Conservation (phyloP, 352 stramenopile genomes). For the Phytophthora litchii region DNA sequence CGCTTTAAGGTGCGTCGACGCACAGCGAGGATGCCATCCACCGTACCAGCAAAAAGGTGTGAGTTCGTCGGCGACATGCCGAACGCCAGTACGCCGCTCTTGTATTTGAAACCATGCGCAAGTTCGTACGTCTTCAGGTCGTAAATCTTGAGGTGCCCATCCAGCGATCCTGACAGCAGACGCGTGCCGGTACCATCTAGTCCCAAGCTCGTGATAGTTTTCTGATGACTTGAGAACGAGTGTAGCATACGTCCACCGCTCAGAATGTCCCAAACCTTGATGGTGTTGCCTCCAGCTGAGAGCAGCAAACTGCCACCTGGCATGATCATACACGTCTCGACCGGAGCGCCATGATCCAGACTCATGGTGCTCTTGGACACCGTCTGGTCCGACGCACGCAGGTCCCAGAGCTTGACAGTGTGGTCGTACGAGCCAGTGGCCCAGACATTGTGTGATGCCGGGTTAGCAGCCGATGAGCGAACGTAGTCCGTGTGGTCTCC, state of each 20-base stretch:
- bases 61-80: slow-evolving; percentile 87
- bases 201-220: slow-evolving; percentile 92
- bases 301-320: slow-evolving; percentile 82
- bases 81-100: slow-evolving; percentile 80
- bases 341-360: slow-evolving; percentile 87
- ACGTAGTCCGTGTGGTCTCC: slow-evolving; percentile 91
- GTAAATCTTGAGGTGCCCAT: slow-evolving; percentile 95
- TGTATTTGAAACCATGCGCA: slow-evolving; percentile 89
- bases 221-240: slow-evolving; percentile 93
- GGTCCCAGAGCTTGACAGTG: slow-evolving; percentile 93
- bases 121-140: slow-evolving; percentile 93
- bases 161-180: slow-evolving; percentile 89
- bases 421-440: slow-evolving; percentile 92
- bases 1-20: slow-evolving; percentile 79
- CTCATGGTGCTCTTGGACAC: slow-evolving; percentile 60
- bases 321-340: slow-evolving; percentile 90
- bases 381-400: slow-evolving; percentile 75
- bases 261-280: slow-evolving; percentile 94
- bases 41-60: slow-evolving; percentile 78
- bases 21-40: slow-evolving; percentile 85
- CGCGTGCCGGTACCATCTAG: slow-evolving; percentile 88
- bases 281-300: slow-evolving; percentile 86
- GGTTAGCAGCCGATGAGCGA: slow-evolving; percentile 70
- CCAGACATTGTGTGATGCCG: slow-evolving; percentile 82
- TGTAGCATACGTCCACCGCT: slow-evolving; percentile 86